A percentile compares a stretch with the other conserved stretches of the same genome.
Evolutionary conservation across 441 rosid species (phyloP).

Genomic region (Adansonia rubrostipa): DNA sequence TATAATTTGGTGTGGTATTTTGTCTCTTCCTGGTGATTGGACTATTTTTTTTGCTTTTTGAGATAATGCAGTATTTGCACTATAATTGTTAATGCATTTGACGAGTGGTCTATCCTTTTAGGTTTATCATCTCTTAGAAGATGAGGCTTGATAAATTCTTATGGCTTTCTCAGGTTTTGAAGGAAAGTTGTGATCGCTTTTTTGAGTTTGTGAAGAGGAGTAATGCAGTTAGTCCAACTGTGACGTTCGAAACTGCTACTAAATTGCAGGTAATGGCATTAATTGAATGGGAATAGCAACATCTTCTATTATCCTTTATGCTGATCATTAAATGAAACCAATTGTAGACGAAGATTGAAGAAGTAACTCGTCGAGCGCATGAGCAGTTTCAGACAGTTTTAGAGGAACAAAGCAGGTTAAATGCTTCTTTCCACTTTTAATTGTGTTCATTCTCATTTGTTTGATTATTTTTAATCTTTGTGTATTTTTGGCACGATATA

Average conservation of each 20-base stretch:
- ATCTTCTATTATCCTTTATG: neutral
- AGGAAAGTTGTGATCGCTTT: conserved; percentile 88
- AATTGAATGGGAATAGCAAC: conserved; percentile 9
- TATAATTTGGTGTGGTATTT: no score
- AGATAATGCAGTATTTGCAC: no score
- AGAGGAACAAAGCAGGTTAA: conserved; percentile 96
- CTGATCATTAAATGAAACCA: conserved; percentile 29
- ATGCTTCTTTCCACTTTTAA: conserved; percentile 18
- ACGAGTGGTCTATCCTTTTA: neutral
- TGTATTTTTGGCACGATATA: neutral
- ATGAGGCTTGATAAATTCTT: conserved; percentile 29
- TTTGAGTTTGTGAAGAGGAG: conserved; percentile 95
- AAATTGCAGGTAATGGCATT: conserved; percentile 86
- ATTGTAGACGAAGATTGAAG: conserved; percentile 85
- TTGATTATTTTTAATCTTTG: conserved; percentile 1
- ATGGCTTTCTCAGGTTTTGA: conserved; percentile 64
- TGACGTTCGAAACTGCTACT: conserved; percentile 95
- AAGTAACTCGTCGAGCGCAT: conserved; percentile 98
- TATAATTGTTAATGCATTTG: no score
- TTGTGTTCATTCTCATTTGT: neutral
- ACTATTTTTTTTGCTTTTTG: no score
- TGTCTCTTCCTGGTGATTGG: no score
- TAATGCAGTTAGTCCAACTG: conserved; percentile 92
- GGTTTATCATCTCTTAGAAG: neutral
- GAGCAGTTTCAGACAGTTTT: conserved; percentile 94